These are phyloP conservation scores for Aspergillus bertholletiae DNA, from an alignment of 495 filamentous ascomycete genomes.

Conservation along the genomic window DNA sequence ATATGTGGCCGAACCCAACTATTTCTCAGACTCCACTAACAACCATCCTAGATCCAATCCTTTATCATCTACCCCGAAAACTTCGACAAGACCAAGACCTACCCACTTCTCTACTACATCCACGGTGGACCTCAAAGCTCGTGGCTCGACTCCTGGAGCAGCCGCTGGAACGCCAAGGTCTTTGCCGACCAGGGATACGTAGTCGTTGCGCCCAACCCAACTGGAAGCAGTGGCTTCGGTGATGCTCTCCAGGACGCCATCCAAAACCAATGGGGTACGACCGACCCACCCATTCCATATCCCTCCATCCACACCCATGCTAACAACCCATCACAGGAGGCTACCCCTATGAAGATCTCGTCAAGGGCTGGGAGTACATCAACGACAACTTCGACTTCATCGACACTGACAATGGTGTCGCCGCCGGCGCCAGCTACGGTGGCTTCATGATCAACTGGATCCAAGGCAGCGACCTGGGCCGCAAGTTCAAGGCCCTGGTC, in stretches of 20 bases:
- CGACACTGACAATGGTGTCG: conserved; percentile 48
- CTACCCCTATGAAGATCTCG: conserved; percentile 52
- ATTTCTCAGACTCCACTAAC: neutral
- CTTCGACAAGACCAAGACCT: conserved; percentile 44
- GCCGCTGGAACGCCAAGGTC: conserved; percentile 48
- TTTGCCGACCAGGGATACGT: conserved; percentile 58
- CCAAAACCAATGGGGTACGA: conserved; percentile 44
- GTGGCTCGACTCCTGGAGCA: conserved; percentile 48
- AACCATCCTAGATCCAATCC: conserved; percentile 37
- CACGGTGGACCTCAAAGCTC: conserved; percentile 53
- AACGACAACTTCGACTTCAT: conserved; percentile 44
- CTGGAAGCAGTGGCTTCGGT: conserved; percentile 49
- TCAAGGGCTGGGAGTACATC: conserved; percentile 48
- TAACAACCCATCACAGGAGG: conserved; percentile 23
- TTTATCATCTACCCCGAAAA: conserved; percentile 44
- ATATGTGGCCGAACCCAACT: neutral
- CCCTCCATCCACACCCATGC: neutral
- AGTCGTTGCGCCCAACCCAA: conserved; percentile 51
- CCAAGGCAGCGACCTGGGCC: conserved; percentile 49
- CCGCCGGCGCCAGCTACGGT: conserved; percentile 48
- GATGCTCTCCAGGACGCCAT: conserved; percentile 46
- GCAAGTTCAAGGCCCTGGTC: conserved; percentile 51
- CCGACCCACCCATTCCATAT: too few species aligned
- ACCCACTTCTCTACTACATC: conserved; percentile 48
- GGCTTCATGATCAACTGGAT: conserved; percentile 60